Conservation (phyloP, 345 rosid species). For the Turritis glabra region DNA sequence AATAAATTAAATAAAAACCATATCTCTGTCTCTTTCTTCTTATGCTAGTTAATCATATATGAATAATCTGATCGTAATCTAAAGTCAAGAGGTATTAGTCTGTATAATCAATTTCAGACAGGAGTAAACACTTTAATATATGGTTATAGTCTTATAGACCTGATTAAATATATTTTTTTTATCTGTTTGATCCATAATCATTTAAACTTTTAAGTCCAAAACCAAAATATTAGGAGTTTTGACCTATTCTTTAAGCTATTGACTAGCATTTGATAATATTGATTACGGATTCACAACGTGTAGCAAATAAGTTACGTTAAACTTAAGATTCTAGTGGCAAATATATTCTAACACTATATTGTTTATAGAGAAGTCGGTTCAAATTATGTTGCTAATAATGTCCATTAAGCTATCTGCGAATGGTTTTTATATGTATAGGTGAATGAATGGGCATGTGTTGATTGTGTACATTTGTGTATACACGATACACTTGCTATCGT, state of each 20-base stretch:
- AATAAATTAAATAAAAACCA: neutral
- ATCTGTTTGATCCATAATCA: neutral
- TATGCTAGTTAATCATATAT: constrained; percentile 3
- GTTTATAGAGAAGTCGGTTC: neutral
- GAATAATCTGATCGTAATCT: constrained; percentile 5
- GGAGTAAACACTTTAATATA: neutral
- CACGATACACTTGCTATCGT: too few species aligned
- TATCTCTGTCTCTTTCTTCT: constrained; percentile 28
- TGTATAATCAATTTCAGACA: neutral
- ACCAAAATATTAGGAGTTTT: neutral
- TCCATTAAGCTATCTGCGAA: neutral
- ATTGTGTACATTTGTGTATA: too few species aligned
- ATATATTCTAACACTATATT: neutral
- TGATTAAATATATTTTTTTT: neutral
- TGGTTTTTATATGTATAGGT: neutral
- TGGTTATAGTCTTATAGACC: neutral
- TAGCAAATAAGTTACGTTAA: neutral
- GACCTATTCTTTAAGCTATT: neutral
- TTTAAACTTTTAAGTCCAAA: neutral
- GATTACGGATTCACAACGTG: neutral
- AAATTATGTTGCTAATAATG: neutral
- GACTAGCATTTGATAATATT: neutral
- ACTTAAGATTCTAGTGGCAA: neutral
- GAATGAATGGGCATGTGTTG: neutral
- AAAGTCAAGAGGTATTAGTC: neutral